Base-by-base conservation (phyloP, 2,329 filamentous ascomycete genomes). In the Paecilomyces fulvus region DNA sequence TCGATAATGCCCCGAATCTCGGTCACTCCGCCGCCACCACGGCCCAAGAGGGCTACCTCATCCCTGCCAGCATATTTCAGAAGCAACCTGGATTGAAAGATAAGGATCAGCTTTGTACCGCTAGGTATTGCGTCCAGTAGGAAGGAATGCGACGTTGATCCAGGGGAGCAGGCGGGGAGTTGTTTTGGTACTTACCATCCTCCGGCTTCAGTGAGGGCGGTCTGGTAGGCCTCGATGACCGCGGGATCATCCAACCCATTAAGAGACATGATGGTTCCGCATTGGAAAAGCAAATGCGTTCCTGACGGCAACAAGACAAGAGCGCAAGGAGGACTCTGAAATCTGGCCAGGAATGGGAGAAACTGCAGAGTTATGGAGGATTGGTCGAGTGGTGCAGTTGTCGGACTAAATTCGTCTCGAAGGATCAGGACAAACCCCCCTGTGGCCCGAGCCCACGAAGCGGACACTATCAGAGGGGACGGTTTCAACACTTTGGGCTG, bases 41-140 rank as follows among this genome's bases (percentile, higher is more conserved):
- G 84, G 58, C 80, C 83, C 57, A 94, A 79, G 56, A 99, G 75
- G 62, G 89, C 86, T 59, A 99, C 81, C 64, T 92, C 89, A 78
- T 99, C 94, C 73, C 94, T 87, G 59, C 87, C 87, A 60, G 84
- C 81, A 75, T 99, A 99, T 71, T 92, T 92, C 65, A 99, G 84
- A 60, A 97, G 83, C 68, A 99, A 94, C 94, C 94, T 97, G 68
- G 31, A 57, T 20, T 64, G 58, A 55, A 30, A 23, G 58, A 51
- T 54, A 55, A 28, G 23, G 20, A 23, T 56, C 60, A 63, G 61
- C 48, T 53, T 48, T 51, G n/a, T 50, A 25, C 46, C 30, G 11
- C 30, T 23, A 30, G 25, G 12, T 52, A 62, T 37, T n/a, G 10
- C 48, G 28, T 33, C 30, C 43, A n/a, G 23, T 49, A 52, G 30